A percentile compares a stretch with the other conserved stretches of the same genome.
These are phyloP conservation scores for Rubia yunnanensis DNA, from an alignment of 257 asterid genomes.

Conservation along the genomic window DNA sequence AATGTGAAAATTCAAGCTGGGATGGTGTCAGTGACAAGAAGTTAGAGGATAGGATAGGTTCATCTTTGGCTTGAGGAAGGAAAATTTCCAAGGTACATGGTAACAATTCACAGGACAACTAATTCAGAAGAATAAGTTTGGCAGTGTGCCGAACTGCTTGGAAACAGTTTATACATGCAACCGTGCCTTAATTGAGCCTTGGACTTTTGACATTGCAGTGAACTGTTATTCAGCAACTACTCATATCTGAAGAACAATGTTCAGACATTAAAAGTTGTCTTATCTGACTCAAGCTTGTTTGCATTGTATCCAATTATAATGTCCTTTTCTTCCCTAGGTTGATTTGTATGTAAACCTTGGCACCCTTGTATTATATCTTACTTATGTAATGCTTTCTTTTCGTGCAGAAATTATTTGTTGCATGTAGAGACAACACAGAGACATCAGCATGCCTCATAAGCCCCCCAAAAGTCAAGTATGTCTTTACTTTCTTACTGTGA, in stretches of 20 bases:
- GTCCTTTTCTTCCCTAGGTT: not conserved
- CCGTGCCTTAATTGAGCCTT: slow-evolving; percentile 3
- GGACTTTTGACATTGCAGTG: not conserved
- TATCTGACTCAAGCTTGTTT: not conserved
- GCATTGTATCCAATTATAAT: not conserved
- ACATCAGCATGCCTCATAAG: slow-evolving; percentile 73
- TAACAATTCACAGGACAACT: not conserved
- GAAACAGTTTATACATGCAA: not conserved
- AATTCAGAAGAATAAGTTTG: not conserved
- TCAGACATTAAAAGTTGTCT: not conserved
- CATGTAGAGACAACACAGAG: slow-evolving; percentile 54
- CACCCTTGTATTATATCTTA: not conserved
- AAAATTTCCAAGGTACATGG: not conserved
- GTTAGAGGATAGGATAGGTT: not conserved
- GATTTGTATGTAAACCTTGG: not conserved
- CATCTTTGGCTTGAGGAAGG: not conserved
- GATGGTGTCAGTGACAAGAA: not conserved
- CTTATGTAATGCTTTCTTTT: slow-evolving; percentile 21
- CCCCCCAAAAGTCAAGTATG: slow-evolving; percentile 79
- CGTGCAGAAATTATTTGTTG: slow-evolving; percentile 72
- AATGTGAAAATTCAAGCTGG: not conserved
- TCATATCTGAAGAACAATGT: not conserved
- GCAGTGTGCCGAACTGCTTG: not conserved
- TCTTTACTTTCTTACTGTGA: not conserved
- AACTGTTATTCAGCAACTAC: not conserved